Evolutionary conservation across 164 flowering plant genomes (phyloP).

Genomic region (Berberis thunbergii): DNA sequence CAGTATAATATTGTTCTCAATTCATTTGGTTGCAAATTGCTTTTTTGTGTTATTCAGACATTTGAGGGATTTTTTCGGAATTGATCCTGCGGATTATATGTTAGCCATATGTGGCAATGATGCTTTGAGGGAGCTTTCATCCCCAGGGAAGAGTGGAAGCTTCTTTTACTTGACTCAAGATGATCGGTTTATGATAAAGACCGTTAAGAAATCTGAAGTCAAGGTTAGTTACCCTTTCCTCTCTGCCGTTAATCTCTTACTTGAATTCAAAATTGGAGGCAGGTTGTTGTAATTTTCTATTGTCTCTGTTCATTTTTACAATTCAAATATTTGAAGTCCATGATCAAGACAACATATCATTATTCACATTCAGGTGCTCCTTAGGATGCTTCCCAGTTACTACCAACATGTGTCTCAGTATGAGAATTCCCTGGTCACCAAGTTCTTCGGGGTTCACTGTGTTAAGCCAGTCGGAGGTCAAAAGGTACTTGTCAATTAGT

Average conservation of each 20-base stretch:
- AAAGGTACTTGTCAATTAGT: constrained; percentile 19
- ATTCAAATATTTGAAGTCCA: background rate
- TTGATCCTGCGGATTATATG: constrained; percentile 92
- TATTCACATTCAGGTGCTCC: constrained; percentile 52
- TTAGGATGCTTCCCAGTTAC: constrained; percentile 80
- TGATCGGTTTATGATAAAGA: constrained; percentile 91
- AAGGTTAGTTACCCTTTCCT: constrained; percentile 10
- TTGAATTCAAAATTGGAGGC: background rate
- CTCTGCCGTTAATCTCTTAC: background rate
- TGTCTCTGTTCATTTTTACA: too few species aligned
- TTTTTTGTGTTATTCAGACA: constrained; percentile 28
- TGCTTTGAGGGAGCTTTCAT: constrained; percentile 77
- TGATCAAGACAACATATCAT: background rate
- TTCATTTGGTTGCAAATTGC: background rate
- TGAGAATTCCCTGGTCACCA: constrained; percentile 72
- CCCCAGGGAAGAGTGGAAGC: constrained; percentile 95
- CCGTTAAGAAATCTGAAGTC: constrained; percentile 28
- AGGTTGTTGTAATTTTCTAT: too few species aligned
- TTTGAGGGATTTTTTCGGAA: constrained; percentile 63
- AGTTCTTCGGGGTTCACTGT: constrained; percentile 82
- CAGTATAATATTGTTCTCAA: background rate
- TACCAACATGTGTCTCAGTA: constrained; percentile 59
- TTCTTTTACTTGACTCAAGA: constrained; percentile 80
- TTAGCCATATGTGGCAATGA: constrained; percentile 82
- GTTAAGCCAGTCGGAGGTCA: constrained; percentile 84